Evolutionary conservation across 805 yeast genomes (phyloP), one percentile per base, ranked within the genome.

Genomic region (Candida peoriensis): DNA sequence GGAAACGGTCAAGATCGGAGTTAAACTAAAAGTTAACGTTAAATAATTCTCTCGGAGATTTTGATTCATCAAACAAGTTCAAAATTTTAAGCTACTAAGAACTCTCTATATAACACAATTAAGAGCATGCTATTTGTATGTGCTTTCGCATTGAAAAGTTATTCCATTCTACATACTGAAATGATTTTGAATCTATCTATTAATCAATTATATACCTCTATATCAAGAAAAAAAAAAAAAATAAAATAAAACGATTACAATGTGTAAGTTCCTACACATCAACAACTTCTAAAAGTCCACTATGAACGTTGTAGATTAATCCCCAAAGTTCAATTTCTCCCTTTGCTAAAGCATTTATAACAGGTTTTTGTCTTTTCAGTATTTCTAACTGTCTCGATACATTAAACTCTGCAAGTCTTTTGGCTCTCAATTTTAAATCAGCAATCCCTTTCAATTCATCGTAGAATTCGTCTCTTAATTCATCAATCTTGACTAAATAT

Each of bases 241-340:
- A 22, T 18, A 28, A 24, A 8, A 20, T 19, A n/a, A n/a, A n/a
- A n/a, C n/a, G n/a, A n/a, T n/a, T n/a, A n/a, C n/a, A n/a, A n/a
- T n/a, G n/a, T n/a, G 8, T 24, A 14, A 19, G 8, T n/a, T 8
- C 21, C n/a, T 27, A 50, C 8, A 48, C 60, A 17, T 62, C 68
- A 22, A 70, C 52, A 41, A 58, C 58, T 40, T 60, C 66, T 37
- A 87, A 63, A 20, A 69, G 66, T 17, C 96, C 97, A 12, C 83
- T 72, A 23, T 72, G 78, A 17, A 87, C 95, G 54, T 88, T 87
- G 63, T 87, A 89, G 33, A 89, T 72, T 51, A 88, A 59, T 0
- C 96, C 96, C 70, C 84, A 78, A 28, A 89, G 79, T 54, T 83
- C 81, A 24, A 89, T 68, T 11, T 78, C 74, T 9, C 81, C 76